A percentile compares a stretch with the other conserved stretches of the same genome.
These are phyloP conservation scores for Ganoderma leucocontextum DNA, from an alignment of 1,284 basidiomycete species.

Conservation along the genomic window DNA sequence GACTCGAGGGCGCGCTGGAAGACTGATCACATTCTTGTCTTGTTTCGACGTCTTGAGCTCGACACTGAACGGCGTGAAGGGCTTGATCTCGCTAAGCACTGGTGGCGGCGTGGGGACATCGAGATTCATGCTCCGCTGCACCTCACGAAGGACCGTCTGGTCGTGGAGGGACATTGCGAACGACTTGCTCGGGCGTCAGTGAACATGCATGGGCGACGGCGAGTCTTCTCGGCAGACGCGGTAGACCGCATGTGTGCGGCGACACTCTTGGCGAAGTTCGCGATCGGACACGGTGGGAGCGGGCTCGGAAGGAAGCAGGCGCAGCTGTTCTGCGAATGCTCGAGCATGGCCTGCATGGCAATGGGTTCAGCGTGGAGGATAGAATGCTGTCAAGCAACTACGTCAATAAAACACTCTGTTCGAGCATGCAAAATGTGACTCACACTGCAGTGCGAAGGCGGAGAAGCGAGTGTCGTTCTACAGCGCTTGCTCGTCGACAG, in stretches of 20 bases:
- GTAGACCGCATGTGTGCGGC: slow-evolving; percentile 61
- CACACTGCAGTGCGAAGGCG: slow-evolving; percentile 74
- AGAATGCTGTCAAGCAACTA: slow-evolving; percentile 61
- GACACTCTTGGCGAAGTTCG: slow-evolving; percentile 76
- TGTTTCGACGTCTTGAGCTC: slow-evolving; percentile 34
- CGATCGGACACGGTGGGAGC: slow-evolving; percentile 65
- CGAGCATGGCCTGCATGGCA: slow-evolving; percentile 75
- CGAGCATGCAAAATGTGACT: slow-evolving; percentile 40
- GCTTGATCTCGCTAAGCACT: no score
- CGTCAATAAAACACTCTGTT: slow-evolving; percentile 1
- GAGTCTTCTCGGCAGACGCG: slow-evolving; percentile 51
- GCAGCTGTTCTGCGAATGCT: slow-evolving; percentile 75
- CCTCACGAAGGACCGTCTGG: slow-evolving; percentile 29
- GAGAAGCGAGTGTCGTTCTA: slow-evolving; percentile 84
- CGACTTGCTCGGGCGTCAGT: slow-evolving; percentile 27
- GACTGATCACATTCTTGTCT: slow-evolving; percentile 40
- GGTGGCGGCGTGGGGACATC: no score
- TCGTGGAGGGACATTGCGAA: slow-evolving; percentile 27
- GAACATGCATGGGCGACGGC: slow-evolving; percentile 33
- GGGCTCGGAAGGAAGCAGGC: slow-evolving; percentile 73
- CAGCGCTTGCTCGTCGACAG: slow-evolving; percentile 64
- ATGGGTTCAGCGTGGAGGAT: slow-evolving; percentile 68
- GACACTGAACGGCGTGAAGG: no score
- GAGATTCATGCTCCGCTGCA: no score
- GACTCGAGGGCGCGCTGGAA: slow-evolving; percentile 58